Conservation (phyloP, 805 yeast species). For the Kluyveromyces wickerhamii region DNA sequence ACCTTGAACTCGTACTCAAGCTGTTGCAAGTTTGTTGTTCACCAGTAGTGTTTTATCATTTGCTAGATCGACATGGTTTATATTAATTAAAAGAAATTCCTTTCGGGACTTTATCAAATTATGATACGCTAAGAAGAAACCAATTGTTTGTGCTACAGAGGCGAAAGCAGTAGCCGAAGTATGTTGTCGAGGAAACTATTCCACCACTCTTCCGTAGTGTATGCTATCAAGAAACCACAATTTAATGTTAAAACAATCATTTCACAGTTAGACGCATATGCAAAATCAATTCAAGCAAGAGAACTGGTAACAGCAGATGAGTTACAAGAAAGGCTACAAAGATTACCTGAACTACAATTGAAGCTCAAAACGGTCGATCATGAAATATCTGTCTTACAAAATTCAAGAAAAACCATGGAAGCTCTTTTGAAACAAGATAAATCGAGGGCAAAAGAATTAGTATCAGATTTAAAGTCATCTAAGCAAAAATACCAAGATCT, state of each 20-base stretch:
- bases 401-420: conserved; percentile 25
- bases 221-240: conserved; percentile 19
- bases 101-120: too few species aligned
- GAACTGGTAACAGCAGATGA: conserved; percentile 19
- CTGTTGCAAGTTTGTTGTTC: background rate
- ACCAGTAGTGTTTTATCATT: too few species aligned
- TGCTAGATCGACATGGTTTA: too few species aligned
- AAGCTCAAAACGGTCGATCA: conserved; percentile 14
- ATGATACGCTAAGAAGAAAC: too few species aligned
- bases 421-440: conserved; percentile 19
- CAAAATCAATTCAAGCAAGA: conserved; percentile 22
- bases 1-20: background rate
- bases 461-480: conserved; percentile 15
- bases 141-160: too few species aligned
- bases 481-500: conserved; percentile 22
- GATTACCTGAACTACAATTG: conserved; percentile 24
- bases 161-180: too few species aligned
- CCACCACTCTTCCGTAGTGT: conserved; percentile 5
- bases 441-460: conserved; percentile 10
- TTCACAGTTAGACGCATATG: conserved; percentile 13
- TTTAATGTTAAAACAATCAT: conserved; percentile 22
- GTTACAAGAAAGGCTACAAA: conserved; percentile 20
- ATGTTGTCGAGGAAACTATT: conserved; percentile 9
- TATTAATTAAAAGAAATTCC: too few species aligned
- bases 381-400: conserved; percentile 24